phyloP scores from a whole-genome alignment of 192 early-diverging fungal genomes.

The Allomyces arbusculus region DNA sequence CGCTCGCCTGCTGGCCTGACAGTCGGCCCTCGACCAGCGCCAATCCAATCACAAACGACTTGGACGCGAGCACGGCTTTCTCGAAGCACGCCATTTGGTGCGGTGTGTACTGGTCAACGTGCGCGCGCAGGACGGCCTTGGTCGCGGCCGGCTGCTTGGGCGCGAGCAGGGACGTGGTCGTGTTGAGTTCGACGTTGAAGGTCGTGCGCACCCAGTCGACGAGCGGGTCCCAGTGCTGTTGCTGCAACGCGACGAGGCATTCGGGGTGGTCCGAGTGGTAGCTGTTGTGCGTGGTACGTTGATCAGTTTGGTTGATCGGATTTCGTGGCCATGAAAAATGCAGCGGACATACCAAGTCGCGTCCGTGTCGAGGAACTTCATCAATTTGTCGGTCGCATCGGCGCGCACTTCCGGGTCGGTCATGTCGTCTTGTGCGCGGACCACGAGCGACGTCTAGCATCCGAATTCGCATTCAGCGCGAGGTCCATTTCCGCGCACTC shows the following conservation, averaged over 20 bases:
- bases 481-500: not conserved
- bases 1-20: slow-evolving; percentile 50
- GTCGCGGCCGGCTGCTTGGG: slow-evolving; percentile 43
- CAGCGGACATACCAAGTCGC: slow-evolving; percentile 39
- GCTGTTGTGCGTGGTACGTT: slow-evolving; percentile 6
- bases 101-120: slow-evolving; percentile 34
- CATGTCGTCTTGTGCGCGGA: slow-evolving; percentile 61
- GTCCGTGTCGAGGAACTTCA: slow-evolving; percentile 73
- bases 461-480: not conserved
- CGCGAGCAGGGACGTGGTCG: slow-evolving; percentile 48
- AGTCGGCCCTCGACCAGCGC: slow-evolving; percentile 61
- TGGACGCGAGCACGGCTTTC: slow-evolving; percentile 57
- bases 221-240: slow-evolving; percentile 57
- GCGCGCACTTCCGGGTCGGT: slow-evolving; percentile 29
- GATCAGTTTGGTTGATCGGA: too few relatives aligned
- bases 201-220: slow-evolving; percentile 46
- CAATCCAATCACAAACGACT: slow-evolving; percentile 76
- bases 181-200: slow-evolving; percentile 46
- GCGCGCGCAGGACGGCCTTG: slow-evolving; percentile 26
- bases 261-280: slow-evolving; percentile 65
- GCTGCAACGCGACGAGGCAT: slow-evolving; percentile 56
- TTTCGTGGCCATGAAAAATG: not conserved
- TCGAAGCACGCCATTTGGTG: slow-evolving; percentile 75
- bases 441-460: slow-evolving; percentile 66
- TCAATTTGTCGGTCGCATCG: slow-evolving; percentile 52